A percentile compares a stretch with the other conserved stretches of the same genome.
Evolutionary conservation across 352 stramenopile species (phyloP).

Genomic region (Blastocystis sp.): DNA sequence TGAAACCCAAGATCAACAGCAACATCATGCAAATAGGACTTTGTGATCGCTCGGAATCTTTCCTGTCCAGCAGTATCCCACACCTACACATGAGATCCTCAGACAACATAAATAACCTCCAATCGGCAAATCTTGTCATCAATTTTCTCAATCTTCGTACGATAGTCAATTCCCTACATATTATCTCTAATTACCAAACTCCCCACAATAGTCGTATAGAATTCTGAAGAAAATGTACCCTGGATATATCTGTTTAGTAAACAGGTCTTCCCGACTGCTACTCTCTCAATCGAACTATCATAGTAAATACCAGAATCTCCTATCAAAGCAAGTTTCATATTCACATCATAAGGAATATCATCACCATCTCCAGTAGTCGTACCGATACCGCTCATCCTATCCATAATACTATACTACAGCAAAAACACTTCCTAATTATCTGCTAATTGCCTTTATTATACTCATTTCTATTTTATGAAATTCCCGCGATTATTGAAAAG

Average conservation of each 20-base stretch:
- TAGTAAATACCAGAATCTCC: slow-evolving; percentile 10
- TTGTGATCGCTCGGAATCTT: slow-evolving; percentile 36
- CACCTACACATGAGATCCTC: neutral
- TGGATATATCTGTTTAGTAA: slow-evolving; percentile 31
- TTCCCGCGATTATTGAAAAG: too few relatives aligned
- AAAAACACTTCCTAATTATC: too few relatives aligned
- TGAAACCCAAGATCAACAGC: neutral
- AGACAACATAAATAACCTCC: neutral
- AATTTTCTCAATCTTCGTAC: slow-evolving; percentile 50
- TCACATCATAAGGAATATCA: slow-evolving; percentile 37
- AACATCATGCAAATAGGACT: slow-evolving; percentile 49
- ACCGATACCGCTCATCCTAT: neutral
- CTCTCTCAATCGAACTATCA: neutral
- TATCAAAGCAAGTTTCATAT: slow-evolving; percentile 47
- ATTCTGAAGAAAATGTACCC: slow-evolving; percentile 43
- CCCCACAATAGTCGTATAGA: slow-evolving; percentile 43
- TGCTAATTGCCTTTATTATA: too few relatives aligned
- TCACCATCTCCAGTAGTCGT: neutral
- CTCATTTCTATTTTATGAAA: too few relatives aligned
- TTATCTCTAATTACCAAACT: neutral
- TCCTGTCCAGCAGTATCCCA: slow-evolving; percentile 52
- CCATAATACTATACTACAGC: too few relatives aligned
- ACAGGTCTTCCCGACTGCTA: slow-evolving; percentile 55
- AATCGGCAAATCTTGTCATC: slow-evolving; percentile 24
- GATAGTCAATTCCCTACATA: slow-evolving; percentile 49